phyloP scores from a whole-genome alignment of 331 rosid species.

The Saraca asoca region DNA sequence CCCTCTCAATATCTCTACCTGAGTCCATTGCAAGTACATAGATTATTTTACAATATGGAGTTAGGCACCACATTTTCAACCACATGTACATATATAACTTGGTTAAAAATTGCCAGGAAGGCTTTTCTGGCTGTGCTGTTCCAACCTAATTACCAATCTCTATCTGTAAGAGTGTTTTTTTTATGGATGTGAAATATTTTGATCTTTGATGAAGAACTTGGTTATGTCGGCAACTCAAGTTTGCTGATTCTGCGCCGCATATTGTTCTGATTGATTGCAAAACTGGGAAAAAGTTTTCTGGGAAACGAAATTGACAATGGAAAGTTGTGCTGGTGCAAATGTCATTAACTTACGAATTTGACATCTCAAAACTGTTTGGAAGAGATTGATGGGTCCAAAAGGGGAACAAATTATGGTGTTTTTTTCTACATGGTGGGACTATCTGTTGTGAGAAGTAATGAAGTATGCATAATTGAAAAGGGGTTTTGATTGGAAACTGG shows the following conservation, averaged over 20 bases:
- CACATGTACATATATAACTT: not conserved
- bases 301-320: not conserved
- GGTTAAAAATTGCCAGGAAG: not conserved
- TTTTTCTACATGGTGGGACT: no score
- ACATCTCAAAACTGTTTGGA: not conserved
- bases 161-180: not conserved
- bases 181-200: conserved; percentile 27
- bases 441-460: no score
- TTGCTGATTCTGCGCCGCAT: not conserved
- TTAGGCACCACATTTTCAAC: conserved; percentile 7
- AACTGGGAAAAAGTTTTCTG: not conserved
- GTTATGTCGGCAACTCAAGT: conserved; percentile 36
- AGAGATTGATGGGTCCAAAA: no score
- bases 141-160: conserved; percentile 12
- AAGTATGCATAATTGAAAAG: no score
- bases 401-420: no score
- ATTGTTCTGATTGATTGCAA: not conserved
- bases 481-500: no score
- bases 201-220: not conserved
- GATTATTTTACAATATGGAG: not conserved
- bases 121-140: conserved; percentile 7
- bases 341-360: conserved; percentile 9
- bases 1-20: conserved; percentile 73
- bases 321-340: conserved; percentile 25
- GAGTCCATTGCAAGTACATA: conserved; percentile 54